A percentile compares a stretch with the other conserved stretches of the same genome.
These are phyloP conservation scores for Moesziomyces globuligerus DNA, from an alignment of 1,284 basidiomycete genomes.

Conservation along the genomic window DNA sequence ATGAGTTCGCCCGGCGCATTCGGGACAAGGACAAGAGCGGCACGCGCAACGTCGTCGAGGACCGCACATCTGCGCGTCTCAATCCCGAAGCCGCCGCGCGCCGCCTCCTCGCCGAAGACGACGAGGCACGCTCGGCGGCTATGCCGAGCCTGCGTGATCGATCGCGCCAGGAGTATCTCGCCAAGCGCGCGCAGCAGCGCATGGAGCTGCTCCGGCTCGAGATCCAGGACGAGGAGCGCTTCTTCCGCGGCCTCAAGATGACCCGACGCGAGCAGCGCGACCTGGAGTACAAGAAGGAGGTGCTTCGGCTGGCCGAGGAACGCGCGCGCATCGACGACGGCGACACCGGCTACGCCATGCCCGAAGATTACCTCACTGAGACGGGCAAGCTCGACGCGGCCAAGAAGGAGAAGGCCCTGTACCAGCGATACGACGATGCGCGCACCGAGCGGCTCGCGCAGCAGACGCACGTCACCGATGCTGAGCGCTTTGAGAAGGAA, in stretches of 20 bases:
- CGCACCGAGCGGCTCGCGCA: slow-evolving; percentile 72
- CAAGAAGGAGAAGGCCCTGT: slow-evolving; percentile 92
- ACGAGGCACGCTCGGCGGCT: slow-evolving; percentile 48
- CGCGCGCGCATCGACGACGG: slow-evolving; percentile 89
- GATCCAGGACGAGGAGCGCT: slow-evolving; percentile 69
- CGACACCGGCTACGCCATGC: slow-evolving; percentile 53
- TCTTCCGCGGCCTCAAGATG: slow-evolving; percentile 69
- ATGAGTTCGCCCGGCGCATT: slow-evolving; percentile 90
- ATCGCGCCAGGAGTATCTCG: slow-evolving; percentile 86
- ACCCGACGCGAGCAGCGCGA: slow-evolving; percentile 84
- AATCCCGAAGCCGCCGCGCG: slow-evolving; percentile 85
- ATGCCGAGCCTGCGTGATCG: slow-evolving; percentile 61
- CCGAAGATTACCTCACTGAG: slow-evolving; percentile 89
- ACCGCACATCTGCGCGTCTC: slow-evolving; percentile 73
- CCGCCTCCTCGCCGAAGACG: slow-evolving; percentile 74
- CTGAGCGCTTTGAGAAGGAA: slow-evolving; percentile 87
- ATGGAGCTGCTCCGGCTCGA: slow-evolving; percentile 92
- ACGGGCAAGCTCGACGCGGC: slow-evolving; percentile 98
- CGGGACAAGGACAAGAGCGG: slow-evolving; percentile 82
- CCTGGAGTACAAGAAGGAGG: slow-evolving; percentile 89
- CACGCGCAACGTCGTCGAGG: slow-evolving; percentile 91
- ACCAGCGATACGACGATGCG: slow-evolving; percentile 82
- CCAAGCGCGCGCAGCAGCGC: slow-evolving; percentile 94
- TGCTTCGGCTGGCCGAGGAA: slow-evolving; percentile 90
- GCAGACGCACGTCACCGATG: slow-evolving; percentile 89